Conservation (phyloP, 768 basidiomycete species). For the Amylocystis lapponica region DNA sequence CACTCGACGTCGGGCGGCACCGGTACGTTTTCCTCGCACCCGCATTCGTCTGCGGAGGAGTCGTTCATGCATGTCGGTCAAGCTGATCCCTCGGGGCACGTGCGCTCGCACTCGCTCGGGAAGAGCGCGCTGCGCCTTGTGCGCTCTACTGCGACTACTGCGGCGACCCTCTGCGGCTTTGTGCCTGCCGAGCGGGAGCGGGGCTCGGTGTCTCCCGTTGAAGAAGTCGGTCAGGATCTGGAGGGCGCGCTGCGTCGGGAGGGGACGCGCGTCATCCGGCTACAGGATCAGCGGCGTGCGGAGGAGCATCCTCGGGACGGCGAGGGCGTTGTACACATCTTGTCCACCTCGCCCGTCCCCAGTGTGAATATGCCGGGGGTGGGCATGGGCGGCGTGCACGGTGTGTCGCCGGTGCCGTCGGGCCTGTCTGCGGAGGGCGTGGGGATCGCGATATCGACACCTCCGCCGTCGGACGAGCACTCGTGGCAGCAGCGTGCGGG, state of each 20-base stretch:
- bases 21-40: slow-evolving; percentile 27
- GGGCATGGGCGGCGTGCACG: slow-evolving; percentile 8
- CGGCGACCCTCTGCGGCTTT: slow-evolving; percentile 19
- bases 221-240: slow-evolving; percentile 12
- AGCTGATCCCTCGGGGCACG: slow-evolving; percentile 16
- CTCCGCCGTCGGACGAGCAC: slow-evolving; percentile 22
- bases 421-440: slow-evolving; percentile 25
- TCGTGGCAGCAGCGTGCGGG: not conserved
- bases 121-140: slow-evolving; percentile 30
- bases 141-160: slow-evolving; percentile 28
- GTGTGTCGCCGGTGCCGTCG: slow-evolving; percentile 28
- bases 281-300: slow-evolving; percentile 14
- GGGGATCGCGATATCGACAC: slow-evolving; percentile 40
- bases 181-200: slow-evolving; percentile 12
- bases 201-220: slow-evolving; percentile 3
- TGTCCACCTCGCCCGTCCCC: slow-evolving; percentile 11
- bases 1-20: slow-evolving; percentile 31
- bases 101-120: slow-evolving; percentile 34
- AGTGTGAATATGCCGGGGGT: slow-evolving; percentile 1
- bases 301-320: slow-evolving; percentile 3
- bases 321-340: slow-evolving; percentile 10
- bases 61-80: slow-evolving; percentile 17
- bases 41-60: slow-evolving; percentile 15
- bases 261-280: slow-evolving; percentile 19
- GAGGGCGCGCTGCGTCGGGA: slow-evolving; percentile 19